Percentiles rank a stretch among this genome's conserved stretches.
Conservation (phyloP, 176 grass and related monocot genomes). For the Echinochloa phyllopogon region DNA sequence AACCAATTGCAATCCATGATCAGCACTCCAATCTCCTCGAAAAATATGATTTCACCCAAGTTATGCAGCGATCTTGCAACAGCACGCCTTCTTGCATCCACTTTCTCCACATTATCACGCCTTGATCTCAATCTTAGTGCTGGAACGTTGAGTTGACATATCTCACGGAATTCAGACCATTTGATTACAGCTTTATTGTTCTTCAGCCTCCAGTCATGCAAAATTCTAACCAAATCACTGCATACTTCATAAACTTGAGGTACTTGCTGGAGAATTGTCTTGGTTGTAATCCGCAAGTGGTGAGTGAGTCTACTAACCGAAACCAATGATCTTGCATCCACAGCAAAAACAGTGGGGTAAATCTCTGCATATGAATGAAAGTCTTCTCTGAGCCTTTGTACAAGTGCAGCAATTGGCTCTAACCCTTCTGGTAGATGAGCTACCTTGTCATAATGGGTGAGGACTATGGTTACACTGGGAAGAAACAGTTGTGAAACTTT, state of each 20-base stretch:
- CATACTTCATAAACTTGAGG: slow-evolving; percentile 86
- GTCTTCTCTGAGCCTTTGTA: slow-evolving; percentile 84
- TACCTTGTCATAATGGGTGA: slow-evolving; percentile 84
- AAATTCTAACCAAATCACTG: slow-evolving; percentile 69
- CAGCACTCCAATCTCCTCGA: slow-evolving; percentile 73
- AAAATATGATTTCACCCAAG: slow-evolving; percentile 85
- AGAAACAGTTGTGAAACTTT: slow-evolving; percentile 51
- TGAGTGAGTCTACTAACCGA: slow-evolving; percentile 79
- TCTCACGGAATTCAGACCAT: slow-evolving; percentile 84
- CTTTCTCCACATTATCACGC: slow-evolving; percentile 73
- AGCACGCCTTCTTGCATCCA: slow-evolving; percentile 57
- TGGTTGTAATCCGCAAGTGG: slow-evolving; percentile 64
- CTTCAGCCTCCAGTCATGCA: slow-evolving; percentile 73
- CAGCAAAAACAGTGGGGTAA: slow-evolving; percentile 83
- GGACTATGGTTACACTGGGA: slow-evolving; percentile 75
- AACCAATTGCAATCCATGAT: slow-evolving; percentile 86
- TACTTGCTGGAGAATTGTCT: slow-evolving; percentile 75
- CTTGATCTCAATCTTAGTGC: slow-evolving; percentile 73
- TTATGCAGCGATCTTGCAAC: slow-evolving; percentile 73
- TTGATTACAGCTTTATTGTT: slow-evolving; percentile 67
- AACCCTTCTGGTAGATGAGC: slow-evolving; percentile 59
- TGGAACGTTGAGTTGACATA: slow-evolving; percentile 83
- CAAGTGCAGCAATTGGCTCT: slow-evolving; percentile 55
- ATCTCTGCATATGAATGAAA: slow-evolving; percentile 79
- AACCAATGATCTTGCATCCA: slow-evolving; percentile 84